Evolutionary conservation across 768 basidiomycete genomes (phyloP).

Genomic region (Mrakia gelida): DNA sequence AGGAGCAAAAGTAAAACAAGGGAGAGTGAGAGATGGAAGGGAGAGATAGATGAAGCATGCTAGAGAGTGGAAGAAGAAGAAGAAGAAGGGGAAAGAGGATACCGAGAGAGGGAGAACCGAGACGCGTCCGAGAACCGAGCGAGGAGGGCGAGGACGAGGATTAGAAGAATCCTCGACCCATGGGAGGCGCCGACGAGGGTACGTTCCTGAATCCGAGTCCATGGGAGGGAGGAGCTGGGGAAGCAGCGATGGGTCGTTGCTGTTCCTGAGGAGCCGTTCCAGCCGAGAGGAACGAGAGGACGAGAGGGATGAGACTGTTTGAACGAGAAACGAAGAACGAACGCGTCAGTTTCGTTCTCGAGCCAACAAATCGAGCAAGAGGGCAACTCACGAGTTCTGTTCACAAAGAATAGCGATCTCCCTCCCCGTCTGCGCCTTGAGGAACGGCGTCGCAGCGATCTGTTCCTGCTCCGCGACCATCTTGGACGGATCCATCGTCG

Average conservation of each 20-base stretch:
- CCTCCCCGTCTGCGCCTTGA: conserved; percentile 69
- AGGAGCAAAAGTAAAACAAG: not conserved
- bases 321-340: not conserved
- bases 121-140: not conserved
- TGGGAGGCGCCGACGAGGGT: not conserved
- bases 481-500: conserved; percentile 55
- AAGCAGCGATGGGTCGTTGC: not conserved
- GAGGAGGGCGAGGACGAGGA: not conserved
- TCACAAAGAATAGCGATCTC: conserved; percentile 79
- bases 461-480: conserved; percentile 44
- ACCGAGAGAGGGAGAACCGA: not conserved
- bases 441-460: conserved; percentile 59
- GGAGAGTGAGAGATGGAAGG: not conserved
- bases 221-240: not conserved
- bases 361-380: not conserved
- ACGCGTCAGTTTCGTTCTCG: not conserved
- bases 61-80: not conserved
- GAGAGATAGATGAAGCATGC: not conserved
- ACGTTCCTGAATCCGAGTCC: not conserved
- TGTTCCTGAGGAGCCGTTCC: conserved; percentile 5
- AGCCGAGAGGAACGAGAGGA: conserved; percentile 13
- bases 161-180: not conserved
- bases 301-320: conserved; percentile 6
- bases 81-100: not conserved
- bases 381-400: conserved; percentile 56